These are phyloP conservation scores for Penicillium silybi DNA, from an alignment of 495 filamentous ascomycete species.

Conservation along the genomic window DNA sequence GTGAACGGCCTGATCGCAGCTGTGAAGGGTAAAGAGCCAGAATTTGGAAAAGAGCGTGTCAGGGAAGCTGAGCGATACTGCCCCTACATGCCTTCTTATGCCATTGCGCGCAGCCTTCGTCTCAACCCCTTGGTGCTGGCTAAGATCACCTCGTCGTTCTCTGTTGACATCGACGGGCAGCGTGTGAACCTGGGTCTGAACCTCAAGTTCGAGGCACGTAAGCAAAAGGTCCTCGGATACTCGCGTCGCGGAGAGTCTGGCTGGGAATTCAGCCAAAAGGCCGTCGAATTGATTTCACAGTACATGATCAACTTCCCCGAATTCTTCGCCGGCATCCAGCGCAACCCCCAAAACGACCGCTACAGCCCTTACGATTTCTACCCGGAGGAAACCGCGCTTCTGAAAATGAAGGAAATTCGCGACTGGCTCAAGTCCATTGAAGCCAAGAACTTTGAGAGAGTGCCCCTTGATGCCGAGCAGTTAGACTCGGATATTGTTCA, in stretches of 20 bases:
- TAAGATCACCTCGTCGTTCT: conserved; percentile 93
- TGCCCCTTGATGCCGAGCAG: conserved; percentile 92
- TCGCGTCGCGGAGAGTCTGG: conserved; percentile 77
- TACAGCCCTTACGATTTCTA: conserved; percentile 88
- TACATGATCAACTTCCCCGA: conserved; percentile 96
- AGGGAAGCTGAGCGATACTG: conserved; percentile 58
- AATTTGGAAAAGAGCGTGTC: conserved; percentile 76
- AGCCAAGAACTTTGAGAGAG: conserved; percentile 84
- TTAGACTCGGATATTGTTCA: conserved; percentile 86
- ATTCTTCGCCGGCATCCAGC: conserved; percentile 83
- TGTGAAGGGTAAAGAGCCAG: conserved; percentile 64
- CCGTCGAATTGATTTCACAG: conserved; percentile 69
- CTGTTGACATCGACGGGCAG: conserved; percentile 70
- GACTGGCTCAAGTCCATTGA: conserved; percentile 89
- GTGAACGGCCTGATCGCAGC: conserved; percentile 72
- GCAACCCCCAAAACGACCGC: conserved; percentile 66
- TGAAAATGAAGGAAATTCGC: conserved; percentile 74
- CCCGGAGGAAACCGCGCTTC: conserved; percentile 57
- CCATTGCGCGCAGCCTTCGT: conserved; percentile 73
- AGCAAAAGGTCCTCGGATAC: conserved; percentile 94
- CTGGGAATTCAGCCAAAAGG: conserved; percentile 93
- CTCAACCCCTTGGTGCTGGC: conserved; percentile 85
- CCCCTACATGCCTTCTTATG: conserved; percentile 80
- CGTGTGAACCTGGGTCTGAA: conserved; percentile 90
- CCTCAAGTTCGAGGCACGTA: conserved; percentile 91